Evolutionary conservation across 306 rosid species (phyloP).

Genomic region (Dalbergia cultrata): DNA sequence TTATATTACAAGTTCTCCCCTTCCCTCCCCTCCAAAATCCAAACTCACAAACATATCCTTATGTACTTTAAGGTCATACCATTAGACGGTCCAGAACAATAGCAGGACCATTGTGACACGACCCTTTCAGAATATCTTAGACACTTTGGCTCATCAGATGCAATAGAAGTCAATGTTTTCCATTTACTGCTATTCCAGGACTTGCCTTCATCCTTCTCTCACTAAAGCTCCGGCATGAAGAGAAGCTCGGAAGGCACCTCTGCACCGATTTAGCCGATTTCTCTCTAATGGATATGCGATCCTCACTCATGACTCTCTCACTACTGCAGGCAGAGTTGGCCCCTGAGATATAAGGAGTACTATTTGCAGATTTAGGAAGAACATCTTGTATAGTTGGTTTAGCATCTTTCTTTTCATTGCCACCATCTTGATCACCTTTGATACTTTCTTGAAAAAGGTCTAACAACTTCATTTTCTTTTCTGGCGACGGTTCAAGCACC

Average conservation of each 20-base stretch:
- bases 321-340: slow-evolving; percentile 62
- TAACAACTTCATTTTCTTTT: slow-evolving; percentile 75
- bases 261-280: slow-evolving; percentile 55
- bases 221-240: slow-evolving; percentile 73
- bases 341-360: slow-evolving; percentile 56
- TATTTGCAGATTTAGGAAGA: slow-evolving; percentile 57
- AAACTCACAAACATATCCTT: too few relatives aligned
- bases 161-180: slow-evolving; percentile 46
- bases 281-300: slow-evolving; percentile 38
- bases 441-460: slow-evolving; percentile 82
- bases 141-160: slow-evolving; percentile 18
- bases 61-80: too few relatives aligned
- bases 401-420: slow-evolving; percentile 45
- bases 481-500: slow-evolving; percentile 56
- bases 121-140: not conserved
- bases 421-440: slow-evolving; percentile 43
- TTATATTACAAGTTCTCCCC: too few relatives aligned
- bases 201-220: slow-evolving; percentile 73
- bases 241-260: slow-evolving; percentile 83
- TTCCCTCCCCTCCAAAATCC: too few relatives aligned
- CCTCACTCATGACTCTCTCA: slow-evolving; percentile 59
- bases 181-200: slow-evolving; percentile 69
- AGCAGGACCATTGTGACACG: too few relatives aligned
- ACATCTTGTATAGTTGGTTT: slow-evolving; percentile 50
- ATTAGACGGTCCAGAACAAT: too few relatives aligned